Evolutionary conservation across 2,329 filamentous ascomycete genomes (phyloP), one percentile per base, ranked within the genome.

Genomic region (Epichloe glyceriae): DNA sequence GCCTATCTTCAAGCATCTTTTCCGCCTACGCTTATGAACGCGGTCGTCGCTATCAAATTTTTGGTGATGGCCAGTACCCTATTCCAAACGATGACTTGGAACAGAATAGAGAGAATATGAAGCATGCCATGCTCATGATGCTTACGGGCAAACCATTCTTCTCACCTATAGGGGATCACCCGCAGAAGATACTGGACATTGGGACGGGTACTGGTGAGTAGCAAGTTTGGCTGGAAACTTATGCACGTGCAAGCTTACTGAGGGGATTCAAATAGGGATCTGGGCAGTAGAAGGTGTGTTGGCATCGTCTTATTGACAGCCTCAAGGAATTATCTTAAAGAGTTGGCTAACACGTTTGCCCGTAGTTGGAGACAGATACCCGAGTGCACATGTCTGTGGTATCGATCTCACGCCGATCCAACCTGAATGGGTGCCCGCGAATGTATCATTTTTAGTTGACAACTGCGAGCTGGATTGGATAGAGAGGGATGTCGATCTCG

Each of bases 391-490:
- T 41, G 63, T 72, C 8, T 57, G 62, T 5, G 69, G 69, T 8
- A 57, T 69, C 35, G 69, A 71, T 50, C 51, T 70, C n/a, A 65
- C 61, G 8, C 68, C 68, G 0, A 69, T 67, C 12, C 68, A 71
- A 52, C 67, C 69, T 1, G 47, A 61, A 22, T 69, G 65, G 67
- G 65, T 69, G 4, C 67, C 68, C 3, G 62, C 67, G 0, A 71
- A 70, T 43, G 67, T 70, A 15, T 59, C 62, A 34, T 70, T 71
- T 50, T 41, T 68, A 37, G 62, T 67, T 30, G 66, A 67, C 45
- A 63, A 67, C 51, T 59, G 61, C 33, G 63, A 68, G 43, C 54
- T 61, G 38, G 61, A 63, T 30, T 68, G 65, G 64, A 50, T 53
- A 15, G 51, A 53, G 19, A 48, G 54, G 4, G 53, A 59, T 7